These are phyloP conservation scores for Cymbopogon citratus DNA, from an alignment of 176 grass and related monocot genomes.

Conservation along the genomic window DNA sequence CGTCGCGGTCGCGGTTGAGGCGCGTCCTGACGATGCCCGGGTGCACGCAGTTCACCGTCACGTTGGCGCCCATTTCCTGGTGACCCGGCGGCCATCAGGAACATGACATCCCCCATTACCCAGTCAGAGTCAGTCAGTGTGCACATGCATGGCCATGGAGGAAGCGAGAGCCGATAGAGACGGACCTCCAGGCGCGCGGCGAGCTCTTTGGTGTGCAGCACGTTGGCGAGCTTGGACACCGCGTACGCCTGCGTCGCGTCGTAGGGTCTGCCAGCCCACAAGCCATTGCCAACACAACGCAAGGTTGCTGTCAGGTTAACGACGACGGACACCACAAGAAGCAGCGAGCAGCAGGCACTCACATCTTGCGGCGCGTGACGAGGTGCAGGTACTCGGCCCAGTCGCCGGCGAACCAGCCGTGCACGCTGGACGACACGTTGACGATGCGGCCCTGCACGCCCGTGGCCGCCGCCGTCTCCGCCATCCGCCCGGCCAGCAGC, in stretches of 20 bases:
- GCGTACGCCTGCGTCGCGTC: constrained; percentile 91
- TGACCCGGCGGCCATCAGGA: no score
- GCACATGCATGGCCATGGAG: background rate
- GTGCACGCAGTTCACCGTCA: constrained; percentile 91
- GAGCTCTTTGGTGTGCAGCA: constrained; percentile 78
- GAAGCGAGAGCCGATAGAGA: background rate
- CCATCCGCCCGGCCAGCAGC: constrained; percentile 58
- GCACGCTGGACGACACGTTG: constrained; percentile 91
- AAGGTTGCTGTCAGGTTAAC: background rate
- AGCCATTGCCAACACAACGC: background rate
- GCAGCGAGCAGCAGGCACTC: background rate
- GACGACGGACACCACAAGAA: background rate
- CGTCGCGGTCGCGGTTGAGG: constrained; percentile 89
- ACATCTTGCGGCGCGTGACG: constrained; percentile 80
- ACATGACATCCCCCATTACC: background rate
- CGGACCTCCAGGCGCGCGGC: constrained; percentile 52
- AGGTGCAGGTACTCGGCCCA: constrained; percentile 69
- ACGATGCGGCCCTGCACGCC: constrained; percentile 78
- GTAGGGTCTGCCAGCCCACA: constrained; percentile 43
- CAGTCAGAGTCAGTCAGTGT: background rate
- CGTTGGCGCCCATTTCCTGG: constrained; percentile 63
- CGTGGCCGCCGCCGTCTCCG: constrained; percentile 53
- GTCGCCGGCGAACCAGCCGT: constrained; percentile 93
- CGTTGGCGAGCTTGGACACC: constrained; percentile 79
- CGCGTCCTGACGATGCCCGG: constrained; percentile 90